Base-by-base conservation (phyloP, 2,329 filamentous ascomycete species). In the Aspergillus pseudoviridinutans region DNA sequence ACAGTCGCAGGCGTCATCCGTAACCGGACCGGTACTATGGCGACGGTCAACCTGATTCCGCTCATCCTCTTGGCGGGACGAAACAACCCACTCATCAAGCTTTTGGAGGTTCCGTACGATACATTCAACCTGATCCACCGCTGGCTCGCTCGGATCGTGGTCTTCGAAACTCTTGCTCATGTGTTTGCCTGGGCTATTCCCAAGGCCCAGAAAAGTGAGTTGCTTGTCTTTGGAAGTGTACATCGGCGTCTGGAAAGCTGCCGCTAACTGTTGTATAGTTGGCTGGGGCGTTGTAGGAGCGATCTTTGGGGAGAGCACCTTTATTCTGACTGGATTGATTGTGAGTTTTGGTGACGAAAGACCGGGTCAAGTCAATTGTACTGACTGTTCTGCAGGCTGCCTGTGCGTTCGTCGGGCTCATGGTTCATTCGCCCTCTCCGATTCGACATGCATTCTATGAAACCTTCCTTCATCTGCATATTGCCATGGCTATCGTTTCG, bases 361-460 rank as follows among this genome's bases (percentile, higher is more conserved):
- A 5, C 25, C 5, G 47, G 8, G 41, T 24, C 12, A 3, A 35
- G n/a, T 22, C 12, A n/a, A 28, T 4, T 27, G 41, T 52, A 55
- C 58, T 66, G 42, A 66, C 51, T 55, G 29, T 20, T 7, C n/a
- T 52, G 44, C 53, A 76, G 74, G 69, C 71, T 56, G 66, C 68
- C n/a, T 71, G 84, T 51, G 81, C 84, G 41, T 83, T 96, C 70
- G 66, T 84, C 44, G 71, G 89, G 49, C 79, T 97, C 49, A 69
- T 89, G 54, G 68, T 96, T 53, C 79, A 88, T 28, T 88, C 91
- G 9, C 78, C 89, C 54, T 93, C 91, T 2, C 88, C 92, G 0
- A 71, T 99, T 53, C 87, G 94, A 60, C 93, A 97, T 74, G 92
- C 92, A 42, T 97, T 96, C 72, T 99, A 99, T 78, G 94, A 99